Evolutionary conservation across 495 filamentous ascomycete genomes (phyloP), one percentile per base, ranked within the genome.

Genomic region (Pseudoneurospora amorphoporcata): DNA sequence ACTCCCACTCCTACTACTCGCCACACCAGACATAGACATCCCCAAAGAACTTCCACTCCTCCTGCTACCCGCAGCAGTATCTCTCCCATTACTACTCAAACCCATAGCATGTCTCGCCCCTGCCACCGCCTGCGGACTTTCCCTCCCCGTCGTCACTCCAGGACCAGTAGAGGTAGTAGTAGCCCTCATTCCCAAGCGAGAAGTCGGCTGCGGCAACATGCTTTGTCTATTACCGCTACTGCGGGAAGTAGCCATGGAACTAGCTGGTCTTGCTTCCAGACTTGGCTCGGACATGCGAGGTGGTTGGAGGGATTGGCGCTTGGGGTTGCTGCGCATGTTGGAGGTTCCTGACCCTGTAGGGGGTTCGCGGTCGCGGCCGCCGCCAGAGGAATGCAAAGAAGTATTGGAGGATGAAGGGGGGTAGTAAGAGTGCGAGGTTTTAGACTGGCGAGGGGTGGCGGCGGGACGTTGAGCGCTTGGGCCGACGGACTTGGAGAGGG

Each of bases 161-260:
- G 35, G 35, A 37, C 74, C 71, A 16, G 39, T n/a, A n/a, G n/a
- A n/a, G 39, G 38, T n/a, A n/a, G 38, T 39, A 8, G 29, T 41
- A 19, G 40, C 69, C 69, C 35, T 47, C 35, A 37, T 37, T 0
- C 40, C 37, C 12, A 39, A 2, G 10, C 41, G 71, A 17, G 77
- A 74, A 69, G 72, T 84, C 1, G 87, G 85, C 72, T 85, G 82
- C 39, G 88, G 87, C 4, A 89, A 81, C 73, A 88, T 72, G 71
- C 86, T 88, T 6, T 75, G 74, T 8, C 87, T 83, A 58, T 86
- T 78, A 39, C 53, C 70, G 7, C 45, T 10, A 23, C 23, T 1
- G 39, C 45, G 43, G 37, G 76, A 77, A n/a, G 75, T 72, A 0
- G 85, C 82, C 29, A 87, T 69, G 8, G 86, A 87, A 75, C 85